Conservation (phyloP, 2,329 filamentous ascomycete genomes). For the Fusarium armeniacum region DNA sequence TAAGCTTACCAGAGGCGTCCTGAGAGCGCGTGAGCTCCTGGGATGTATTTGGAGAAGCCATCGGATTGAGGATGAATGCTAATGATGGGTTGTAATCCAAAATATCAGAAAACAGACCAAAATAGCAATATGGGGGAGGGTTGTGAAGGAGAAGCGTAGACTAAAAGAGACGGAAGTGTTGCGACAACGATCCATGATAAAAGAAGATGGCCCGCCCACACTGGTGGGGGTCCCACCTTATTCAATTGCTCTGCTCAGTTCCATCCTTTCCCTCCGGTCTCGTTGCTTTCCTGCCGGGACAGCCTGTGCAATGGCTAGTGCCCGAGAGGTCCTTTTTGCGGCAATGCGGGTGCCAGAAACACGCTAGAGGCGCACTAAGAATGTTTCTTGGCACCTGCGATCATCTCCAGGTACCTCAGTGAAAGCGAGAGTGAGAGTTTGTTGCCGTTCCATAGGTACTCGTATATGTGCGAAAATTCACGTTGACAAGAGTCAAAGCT, state of each 20-base stretch:
- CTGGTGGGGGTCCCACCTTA: conserved; percentile 48
- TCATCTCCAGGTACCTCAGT: conserved; percentile 19
- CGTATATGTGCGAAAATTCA: conserved; percentile 17
- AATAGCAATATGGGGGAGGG: conserved; percentile 33
- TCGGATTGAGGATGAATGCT: conserved; percentile 32
- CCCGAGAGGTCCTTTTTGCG: conserved; percentile 14
- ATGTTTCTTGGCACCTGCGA: conserved; percentile 37
- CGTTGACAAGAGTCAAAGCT: neutral
- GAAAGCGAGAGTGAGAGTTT: neutral
- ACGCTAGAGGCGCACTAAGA: conserved; percentile 40
- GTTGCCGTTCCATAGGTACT: neutral
- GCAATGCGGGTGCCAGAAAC: conserved; percentile 41
- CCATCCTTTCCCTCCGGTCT: conserved; percentile 19
- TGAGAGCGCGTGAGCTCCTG: conserved; percentile 39
- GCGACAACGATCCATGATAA: conserved; percentile 50
- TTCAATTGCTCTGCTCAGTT: conserved; percentile 20
- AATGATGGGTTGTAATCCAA: conserved; percentile 27
- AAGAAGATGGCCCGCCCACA: conserved; percentile 42
- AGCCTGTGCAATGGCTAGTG: conserved; percentile 19
- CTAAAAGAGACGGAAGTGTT: conserved; percentile 43
- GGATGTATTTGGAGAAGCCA: conserved; percentile 42
- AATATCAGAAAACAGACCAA: conserved; percentile 30
- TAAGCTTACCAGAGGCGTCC: conserved; percentile 47
- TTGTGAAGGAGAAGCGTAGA: conserved; percentile 41
- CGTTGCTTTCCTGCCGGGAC: conserved; percentile 18